Conservation (phyloP, 192 early-diverging fungal species). For the Phlyctochytrium arcticum region DNA sequence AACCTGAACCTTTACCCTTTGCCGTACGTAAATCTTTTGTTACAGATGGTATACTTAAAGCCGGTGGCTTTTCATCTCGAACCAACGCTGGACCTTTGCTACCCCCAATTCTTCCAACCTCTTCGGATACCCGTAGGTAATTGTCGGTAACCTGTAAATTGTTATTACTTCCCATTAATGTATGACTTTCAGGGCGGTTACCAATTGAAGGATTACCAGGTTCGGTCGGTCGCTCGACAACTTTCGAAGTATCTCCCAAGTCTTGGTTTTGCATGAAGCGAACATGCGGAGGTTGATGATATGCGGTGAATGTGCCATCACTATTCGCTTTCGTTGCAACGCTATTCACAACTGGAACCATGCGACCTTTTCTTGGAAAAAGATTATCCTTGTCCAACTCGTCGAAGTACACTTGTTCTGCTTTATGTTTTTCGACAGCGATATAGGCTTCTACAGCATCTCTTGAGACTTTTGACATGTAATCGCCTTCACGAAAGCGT, state of each 20-base stretch:
- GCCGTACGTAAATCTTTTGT: too few relatives aligned
- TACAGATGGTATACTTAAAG: too few relatives aligned
- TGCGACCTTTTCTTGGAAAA: neutral
- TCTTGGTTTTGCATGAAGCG: neutral
- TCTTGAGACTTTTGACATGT: neutral
- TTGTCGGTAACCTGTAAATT: too few relatives aligned
- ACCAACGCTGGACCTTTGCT: too few relatives aligned
- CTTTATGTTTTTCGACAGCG: conserved; percentile 1
- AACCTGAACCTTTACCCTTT: too few relatives aligned
- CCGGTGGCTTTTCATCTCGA: too few relatives aligned
- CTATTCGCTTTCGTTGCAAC: neutral
- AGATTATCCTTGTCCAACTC: neutral
- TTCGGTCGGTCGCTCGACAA: too few relatives aligned
- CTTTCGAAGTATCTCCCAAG: neutral
- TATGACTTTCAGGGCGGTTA: too few relatives aligned
- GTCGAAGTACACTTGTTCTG: conserved; percentile 1
- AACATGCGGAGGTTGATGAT: neutral
- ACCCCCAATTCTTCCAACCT: too few relatives aligned
- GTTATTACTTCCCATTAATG: too few relatives aligned
- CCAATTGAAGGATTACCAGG: too few relatives aligned
- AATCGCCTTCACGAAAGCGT: neutral
- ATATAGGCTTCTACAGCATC: neutral
- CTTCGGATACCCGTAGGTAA: too few relatives aligned
- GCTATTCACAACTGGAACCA: neutral
- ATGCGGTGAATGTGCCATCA: neutral